Conservation (phyloP, 768 basidiomycete species). For the Porphyrellus cyaneotinctus region DNA sequence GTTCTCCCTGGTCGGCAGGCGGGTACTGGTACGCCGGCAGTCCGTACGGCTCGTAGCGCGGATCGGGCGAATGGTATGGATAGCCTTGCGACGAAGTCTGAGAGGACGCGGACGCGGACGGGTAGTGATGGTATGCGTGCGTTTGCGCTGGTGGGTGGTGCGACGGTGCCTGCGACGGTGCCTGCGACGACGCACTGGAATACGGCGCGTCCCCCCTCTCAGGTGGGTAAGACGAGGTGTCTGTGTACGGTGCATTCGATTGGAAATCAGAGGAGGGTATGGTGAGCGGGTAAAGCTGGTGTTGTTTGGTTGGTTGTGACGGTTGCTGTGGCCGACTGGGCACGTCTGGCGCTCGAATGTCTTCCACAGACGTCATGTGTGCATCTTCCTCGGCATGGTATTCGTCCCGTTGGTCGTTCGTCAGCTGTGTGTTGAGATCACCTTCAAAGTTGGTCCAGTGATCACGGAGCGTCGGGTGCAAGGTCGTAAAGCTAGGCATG, state of each 20-base stretch:
- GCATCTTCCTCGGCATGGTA: slow-evolving; percentile 22
- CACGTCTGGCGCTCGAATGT: neutral
- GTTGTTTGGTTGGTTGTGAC: slow-evolving; percentile 18
- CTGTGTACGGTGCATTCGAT: slow-evolving; percentile 2
- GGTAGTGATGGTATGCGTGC: slow-evolving; percentile 13
- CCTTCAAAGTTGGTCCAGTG: slow-evolving; percentile 57
- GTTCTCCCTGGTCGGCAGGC: slow-evolving; percentile 13
- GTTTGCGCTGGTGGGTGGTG: neutral
- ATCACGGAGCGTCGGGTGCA: slow-evolving; percentile 54
- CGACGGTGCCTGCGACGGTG: neutral
- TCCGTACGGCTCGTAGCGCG: slow-evolving; percentile 16
- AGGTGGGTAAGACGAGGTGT: slow-evolving; percentile 9
- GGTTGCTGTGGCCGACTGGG: neutral
- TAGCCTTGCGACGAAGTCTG: slow-evolving; percentile 19
- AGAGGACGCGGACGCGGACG: slow-evolving; percentile 11
- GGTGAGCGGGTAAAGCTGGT: slow-evolving; percentile 22
- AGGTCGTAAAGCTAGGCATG: slow-evolving; percentile 36
- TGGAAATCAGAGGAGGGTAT: slow-evolving; percentile 20
- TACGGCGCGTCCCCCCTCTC: slow-evolving; percentile 2
- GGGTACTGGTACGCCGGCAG: slow-evolving; percentile 10
- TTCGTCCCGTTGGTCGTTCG: slow-evolving; percentile 31
- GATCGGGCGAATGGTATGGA: slow-evolving; percentile 8
- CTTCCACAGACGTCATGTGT: slow-evolving; percentile 12
- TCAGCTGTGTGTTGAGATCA: slow-evolving; percentile 47
- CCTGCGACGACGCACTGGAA: slow-evolving; percentile 5